These are phyloP conservation scores for Limnanthes douglasii DNA, from an alignment of 345 rosid species.

Conservation along the genomic window DNA sequence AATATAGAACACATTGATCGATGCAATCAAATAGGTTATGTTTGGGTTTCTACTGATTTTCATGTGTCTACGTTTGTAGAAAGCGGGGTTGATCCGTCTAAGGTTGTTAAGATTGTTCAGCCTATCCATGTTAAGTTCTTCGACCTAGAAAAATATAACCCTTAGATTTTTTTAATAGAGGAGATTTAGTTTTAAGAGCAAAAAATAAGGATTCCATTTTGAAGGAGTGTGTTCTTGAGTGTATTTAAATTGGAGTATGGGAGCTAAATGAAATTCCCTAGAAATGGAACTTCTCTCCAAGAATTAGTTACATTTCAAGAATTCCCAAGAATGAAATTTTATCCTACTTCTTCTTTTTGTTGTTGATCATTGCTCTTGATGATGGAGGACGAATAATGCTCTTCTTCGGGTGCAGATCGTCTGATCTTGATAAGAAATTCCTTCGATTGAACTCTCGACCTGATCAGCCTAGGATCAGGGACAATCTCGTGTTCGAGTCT, in stretches of 20 bases:
- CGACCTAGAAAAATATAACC: slow-evolving; percentile 45
- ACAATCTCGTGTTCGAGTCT: too few relatives aligned
- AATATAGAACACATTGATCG: slow-evolving; percentile 41
- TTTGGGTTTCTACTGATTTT: slow-evolving; percentile 89
- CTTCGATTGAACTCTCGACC: too few relatives aligned
- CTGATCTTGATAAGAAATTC: too few relatives aligned
- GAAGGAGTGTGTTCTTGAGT: slow-evolving; percentile 62
- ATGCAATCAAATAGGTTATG: slow-evolving; percentile 57
- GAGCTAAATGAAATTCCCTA: too few relatives aligned
- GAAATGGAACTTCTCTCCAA: too few relatives aligned
- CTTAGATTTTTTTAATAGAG: slow-evolving; percentile 22
- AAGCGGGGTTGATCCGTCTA: slow-evolving; percentile 66
- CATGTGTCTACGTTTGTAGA: slow-evolving; percentile 51
- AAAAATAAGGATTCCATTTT: slow-evolving; percentile 2
- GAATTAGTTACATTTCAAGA: too few relatives aligned
- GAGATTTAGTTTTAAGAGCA: slow-evolving; percentile 33
- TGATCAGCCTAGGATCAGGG: too few relatives aligned
- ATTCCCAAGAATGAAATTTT: too few relatives aligned
- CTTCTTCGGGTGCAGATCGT: too few relatives aligned
- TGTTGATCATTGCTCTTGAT: too few relatives aligned
- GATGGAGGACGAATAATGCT: too few relatives aligned
- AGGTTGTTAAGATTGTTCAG: slow-evolving; percentile 70
- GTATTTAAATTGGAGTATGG: slow-evolving; percentile 80
- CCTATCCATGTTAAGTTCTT: slow-evolving; percentile 64
- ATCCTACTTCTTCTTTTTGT: too few relatives aligned